These are phyloP conservation scores for Flaveria brownii DNA, from an alignment of 129 eudicot species.

Conservation along the genomic window DNA sequence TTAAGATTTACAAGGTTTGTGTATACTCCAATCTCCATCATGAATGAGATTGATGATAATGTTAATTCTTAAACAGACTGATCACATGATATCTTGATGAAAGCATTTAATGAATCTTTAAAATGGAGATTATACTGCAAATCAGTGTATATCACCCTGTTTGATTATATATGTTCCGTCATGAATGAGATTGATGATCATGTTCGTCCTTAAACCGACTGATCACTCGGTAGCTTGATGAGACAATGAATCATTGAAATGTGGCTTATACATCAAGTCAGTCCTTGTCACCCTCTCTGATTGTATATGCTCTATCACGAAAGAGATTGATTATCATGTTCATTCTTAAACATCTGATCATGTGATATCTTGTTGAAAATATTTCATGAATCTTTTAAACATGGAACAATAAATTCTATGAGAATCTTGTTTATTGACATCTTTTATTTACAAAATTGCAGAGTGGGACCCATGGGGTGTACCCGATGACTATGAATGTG, in stretches of 20 bases:
- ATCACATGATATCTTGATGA: constrained; percentile 8
- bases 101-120: not conserved
- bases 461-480: constrained; percentile 72
- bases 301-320: not conserved
- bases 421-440: constrained; percentile 6
- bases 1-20: not conserved
- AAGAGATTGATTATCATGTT: not conserved
- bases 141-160: not conserved
- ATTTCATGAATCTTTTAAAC: not conserved
- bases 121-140: not conserved
- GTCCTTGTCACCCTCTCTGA: not conserved
- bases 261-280: not conserved
- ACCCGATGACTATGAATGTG: constrained; percentile 94
- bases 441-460: not conserved
- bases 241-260: not conserved
- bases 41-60: not conserved
- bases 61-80: not conserved
- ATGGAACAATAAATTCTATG: not conserved
- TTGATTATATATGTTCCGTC: not conserved
- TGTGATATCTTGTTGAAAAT: not conserved
- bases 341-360: no score
- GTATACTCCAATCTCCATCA: not conserved
- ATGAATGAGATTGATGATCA: not conserved
- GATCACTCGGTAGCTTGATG: not conserved
- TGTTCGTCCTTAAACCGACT: not conserved